Evolutionary conservation across 169 alveolate genomes (phyloP).

Genomic region (Cryptosporidium tyzzeri): DNA sequence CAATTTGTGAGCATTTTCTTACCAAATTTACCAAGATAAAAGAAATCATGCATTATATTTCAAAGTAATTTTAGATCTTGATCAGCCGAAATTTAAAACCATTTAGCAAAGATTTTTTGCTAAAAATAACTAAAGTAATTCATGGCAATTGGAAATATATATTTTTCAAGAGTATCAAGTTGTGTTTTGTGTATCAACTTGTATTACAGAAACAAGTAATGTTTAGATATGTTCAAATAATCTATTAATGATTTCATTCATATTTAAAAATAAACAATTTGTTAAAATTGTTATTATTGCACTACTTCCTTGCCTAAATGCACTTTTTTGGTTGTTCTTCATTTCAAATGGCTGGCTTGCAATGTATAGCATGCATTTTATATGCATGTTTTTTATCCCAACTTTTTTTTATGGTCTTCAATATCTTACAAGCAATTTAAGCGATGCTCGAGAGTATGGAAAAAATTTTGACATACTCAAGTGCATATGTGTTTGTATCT

Average conservation of each 20-base stretch:
- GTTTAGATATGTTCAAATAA: neutral
- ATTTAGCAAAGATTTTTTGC: neutral
- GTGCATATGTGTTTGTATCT: neutral
- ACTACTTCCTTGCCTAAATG: conserved; percentile 29
- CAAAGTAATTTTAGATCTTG: conserved; percentile 5
- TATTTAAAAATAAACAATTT: neutral
- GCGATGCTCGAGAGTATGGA: neutral
- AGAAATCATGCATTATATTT: neutral
- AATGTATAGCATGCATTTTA: conserved; percentile 58
- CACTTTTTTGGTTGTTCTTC: conserved; percentile 25
- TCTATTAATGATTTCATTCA: neutral
- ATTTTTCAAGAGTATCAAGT: neutral
- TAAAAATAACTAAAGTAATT: too few species aligned
- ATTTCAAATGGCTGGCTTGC: conserved; percentile 63
- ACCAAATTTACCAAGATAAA: neutral
- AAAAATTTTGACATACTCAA: neutral
- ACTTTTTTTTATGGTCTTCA: neutral
- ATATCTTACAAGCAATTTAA: neutral
- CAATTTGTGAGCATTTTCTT: neutral
- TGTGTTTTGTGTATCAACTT: too few species aligned
- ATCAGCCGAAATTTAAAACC: neutral
- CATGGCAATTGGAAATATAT: too few species aligned
- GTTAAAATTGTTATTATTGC: conserved; percentile 18
- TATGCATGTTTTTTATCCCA: conserved; percentile 54
- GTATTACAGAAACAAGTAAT: neutral